These are phyloP conservation scores for Boletellus deceptivus DNA, from an alignment of 1,284 basidiomycete species.

Conservation along the genomic window DNA sequence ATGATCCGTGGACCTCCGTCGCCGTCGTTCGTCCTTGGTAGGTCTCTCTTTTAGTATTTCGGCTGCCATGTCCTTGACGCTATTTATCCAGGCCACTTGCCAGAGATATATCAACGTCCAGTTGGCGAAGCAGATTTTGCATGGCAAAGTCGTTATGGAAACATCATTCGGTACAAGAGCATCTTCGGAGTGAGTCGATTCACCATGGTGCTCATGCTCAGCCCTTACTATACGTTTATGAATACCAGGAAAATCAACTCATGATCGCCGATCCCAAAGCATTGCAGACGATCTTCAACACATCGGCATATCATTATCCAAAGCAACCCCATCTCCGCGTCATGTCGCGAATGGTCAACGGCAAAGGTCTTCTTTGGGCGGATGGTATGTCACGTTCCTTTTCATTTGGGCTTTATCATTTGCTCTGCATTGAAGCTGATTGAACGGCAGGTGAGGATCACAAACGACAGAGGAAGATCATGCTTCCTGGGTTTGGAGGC, in stretches of 20 bases:
- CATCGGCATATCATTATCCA: not conserved
- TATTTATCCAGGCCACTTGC: not conserved
- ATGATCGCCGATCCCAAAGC: conserved; percentile 1
- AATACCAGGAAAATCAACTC: not conserved
- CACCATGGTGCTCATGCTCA: not conserved
- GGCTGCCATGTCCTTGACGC: not conserved
- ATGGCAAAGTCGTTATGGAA: not conserved
- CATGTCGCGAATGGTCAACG: not conserved
- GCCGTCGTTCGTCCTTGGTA: not conserved
- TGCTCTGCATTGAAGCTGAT: not conserved
- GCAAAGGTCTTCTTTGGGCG: not conserved
- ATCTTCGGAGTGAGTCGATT: not conserved
- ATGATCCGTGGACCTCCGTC: not conserved
- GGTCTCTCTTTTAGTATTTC: not conserved
- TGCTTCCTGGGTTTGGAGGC: not conserved
- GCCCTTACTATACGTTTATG: not conserved
- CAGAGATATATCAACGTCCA: not conserved
- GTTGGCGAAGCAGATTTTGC: not conserved
- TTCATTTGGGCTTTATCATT: not conserved
- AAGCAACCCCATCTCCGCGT: not conserved
- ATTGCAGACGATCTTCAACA: not conserved
- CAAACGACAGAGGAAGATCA: not conserved
- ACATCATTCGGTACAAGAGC: not conserved
- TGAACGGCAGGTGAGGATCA: not conserved
- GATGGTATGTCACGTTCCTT: not conserved